Evolutionary conservation across 2,329 filamentous ascomycete species (phyloP).

Genomic region (Cladosporium velox): DNA sequence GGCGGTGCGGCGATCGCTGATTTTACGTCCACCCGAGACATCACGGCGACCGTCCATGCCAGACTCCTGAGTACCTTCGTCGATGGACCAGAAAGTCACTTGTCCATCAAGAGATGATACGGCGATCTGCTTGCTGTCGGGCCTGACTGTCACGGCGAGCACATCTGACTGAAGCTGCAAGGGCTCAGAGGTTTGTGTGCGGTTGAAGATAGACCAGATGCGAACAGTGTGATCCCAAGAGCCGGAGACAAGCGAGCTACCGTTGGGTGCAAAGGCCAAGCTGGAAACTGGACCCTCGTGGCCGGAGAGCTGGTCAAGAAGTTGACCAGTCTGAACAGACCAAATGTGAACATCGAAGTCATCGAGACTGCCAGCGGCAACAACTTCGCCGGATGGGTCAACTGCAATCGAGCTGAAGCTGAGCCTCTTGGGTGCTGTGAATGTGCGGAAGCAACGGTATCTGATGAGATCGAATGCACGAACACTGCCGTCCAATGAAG

Average conservation of each 20-base stretch:
- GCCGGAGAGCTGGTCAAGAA: slow-evolving; percentile 85
- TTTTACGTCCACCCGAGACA: slow-evolving; percentile 86
- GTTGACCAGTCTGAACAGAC: slow-evolving; percentile 96
- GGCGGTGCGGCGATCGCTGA: slow-evolving; percentile 84
- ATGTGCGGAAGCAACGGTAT: slow-evolving; percentile 96
- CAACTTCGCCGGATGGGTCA: slow-evolving; percentile 95
- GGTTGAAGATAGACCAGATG: slow-evolving; percentile 92
- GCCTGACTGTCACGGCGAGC: slow-evolving; percentile 79
- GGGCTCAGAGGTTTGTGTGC: slow-evolving; percentile 93
- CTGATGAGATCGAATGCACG: slow-evolving; percentile 94
- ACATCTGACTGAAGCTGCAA: slow-evolving; percentile 91
- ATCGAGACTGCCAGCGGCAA: slow-evolving; percentile 91
- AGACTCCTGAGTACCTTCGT: slow-evolving; percentile 81
- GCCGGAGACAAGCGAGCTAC: slow-evolving; percentile 79
- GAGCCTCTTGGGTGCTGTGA: slow-evolving; percentile 86
- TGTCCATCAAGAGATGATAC: slow-evolving; percentile 93
- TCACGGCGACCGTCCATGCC: slow-evolving; percentile 89
- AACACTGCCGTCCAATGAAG: slow-evolving; percentile 90
- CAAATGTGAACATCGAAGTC: slow-evolving; percentile 98
- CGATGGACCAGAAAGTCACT: slow-evolving; percentile 90
- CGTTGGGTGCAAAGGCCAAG: slow-evolving; percentile 85
- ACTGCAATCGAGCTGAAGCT: slow-evolving; percentile 94
- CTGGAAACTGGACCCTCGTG: slow-evolving; percentile 93
- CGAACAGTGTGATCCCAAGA: slow-evolving; percentile 96
- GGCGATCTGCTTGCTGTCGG: slow-evolving; percentile 87